Conservation (phyloP, 75 land plant genomes). For the Chamaecyparis obtusa region DNA sequence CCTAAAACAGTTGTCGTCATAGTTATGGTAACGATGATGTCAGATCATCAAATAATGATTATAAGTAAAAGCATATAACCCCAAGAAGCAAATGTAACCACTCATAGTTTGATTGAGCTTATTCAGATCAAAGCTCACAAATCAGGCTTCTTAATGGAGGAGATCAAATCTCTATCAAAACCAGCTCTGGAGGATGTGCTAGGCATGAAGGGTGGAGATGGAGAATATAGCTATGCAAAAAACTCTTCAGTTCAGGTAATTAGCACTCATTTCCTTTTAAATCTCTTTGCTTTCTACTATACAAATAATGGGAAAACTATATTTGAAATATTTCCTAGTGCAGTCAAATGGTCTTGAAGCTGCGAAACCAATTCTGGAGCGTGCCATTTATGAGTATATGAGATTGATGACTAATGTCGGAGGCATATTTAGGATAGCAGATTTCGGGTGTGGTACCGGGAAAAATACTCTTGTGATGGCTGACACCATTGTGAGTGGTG, state of each 20-base stretch:
- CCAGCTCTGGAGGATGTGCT: neutral
- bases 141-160: no score
- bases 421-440: no score
- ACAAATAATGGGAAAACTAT: neutral
- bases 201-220: conserved; percentile 16
- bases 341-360: neutral
- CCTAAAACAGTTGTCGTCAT: no score
- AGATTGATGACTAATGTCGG: neutral
- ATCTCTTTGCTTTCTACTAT: neutral
- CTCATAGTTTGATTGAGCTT: no score
- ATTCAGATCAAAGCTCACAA: no score
- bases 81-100: no score
- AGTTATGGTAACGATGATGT: no score
- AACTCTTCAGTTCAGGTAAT: conserved; percentile 17
- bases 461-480: conserved; percentile 31
- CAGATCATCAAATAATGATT: no score
- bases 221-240: conserved; percentile 14
- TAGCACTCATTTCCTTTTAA: neutral
- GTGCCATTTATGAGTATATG: neutral
- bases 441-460: conserved; percentile 45
- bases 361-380: conserved; percentile 10
- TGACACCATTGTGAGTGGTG: conserved; percentile 21
- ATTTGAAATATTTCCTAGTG: conserved; percentile 3
- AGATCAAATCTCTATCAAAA: no score
- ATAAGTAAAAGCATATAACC: no score